Evolutionary conservation across 164 flowering plant genomes (phyloP).

Genomic region (Macadamia tetraphylla): DNA sequence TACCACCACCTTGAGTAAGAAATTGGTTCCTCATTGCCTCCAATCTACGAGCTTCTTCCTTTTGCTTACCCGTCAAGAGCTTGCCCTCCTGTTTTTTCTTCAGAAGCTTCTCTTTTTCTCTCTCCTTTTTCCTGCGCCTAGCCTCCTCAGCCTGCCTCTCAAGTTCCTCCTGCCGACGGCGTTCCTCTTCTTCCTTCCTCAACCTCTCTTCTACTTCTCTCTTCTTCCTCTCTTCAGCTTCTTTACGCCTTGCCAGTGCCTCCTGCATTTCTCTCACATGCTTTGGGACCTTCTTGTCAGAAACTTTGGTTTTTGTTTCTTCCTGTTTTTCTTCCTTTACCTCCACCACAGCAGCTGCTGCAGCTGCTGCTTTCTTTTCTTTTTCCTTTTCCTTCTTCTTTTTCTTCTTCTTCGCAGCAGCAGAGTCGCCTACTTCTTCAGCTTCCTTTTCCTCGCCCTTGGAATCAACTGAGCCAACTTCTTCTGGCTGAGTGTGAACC

Average conservation of each 20-base stretch:
- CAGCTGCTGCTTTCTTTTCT: constrained; percentile 44
- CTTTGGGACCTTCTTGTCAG: constrained; percentile 79
- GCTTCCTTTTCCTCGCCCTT: constrained; percentile 48
- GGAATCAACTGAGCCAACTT: constrained; percentile 28
- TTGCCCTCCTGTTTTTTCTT: constrained; percentile 84
- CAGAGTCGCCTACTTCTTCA: constrained; percentile 66
- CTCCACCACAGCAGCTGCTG: constrained; percentile 27
- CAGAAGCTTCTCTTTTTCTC: constrained; percentile 79
- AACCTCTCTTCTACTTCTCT: constrained; percentile 87
- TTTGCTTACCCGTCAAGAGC: constrained; percentile 80
- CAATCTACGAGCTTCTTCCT: constrained; percentile 75
- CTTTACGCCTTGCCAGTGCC: constrained; percentile 74
- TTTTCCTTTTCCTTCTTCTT: constrained; percentile 84
- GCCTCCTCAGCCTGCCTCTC: constrained; percentile 88
- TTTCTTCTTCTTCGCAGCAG: constrained; percentile 90
- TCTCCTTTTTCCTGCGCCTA: constrained; percentile 74
- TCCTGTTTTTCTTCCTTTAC: constrained; percentile 33
- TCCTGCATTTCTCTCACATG: constrained; percentile 99
- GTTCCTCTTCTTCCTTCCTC: constrained; percentile 90
- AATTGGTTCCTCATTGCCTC: constrained; percentile 84
- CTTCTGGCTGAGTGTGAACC: constrained; percentile 34
- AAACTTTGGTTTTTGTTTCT: constrained; percentile 42
- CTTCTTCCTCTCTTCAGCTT: constrained; percentile 74
- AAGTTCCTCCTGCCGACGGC: constrained; percentile 65
- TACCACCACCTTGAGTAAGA: constrained; percentile 46